Base-by-base conservation (phyloP, 805 yeast species). In the Cyberlindnera petersonii region DNA sequence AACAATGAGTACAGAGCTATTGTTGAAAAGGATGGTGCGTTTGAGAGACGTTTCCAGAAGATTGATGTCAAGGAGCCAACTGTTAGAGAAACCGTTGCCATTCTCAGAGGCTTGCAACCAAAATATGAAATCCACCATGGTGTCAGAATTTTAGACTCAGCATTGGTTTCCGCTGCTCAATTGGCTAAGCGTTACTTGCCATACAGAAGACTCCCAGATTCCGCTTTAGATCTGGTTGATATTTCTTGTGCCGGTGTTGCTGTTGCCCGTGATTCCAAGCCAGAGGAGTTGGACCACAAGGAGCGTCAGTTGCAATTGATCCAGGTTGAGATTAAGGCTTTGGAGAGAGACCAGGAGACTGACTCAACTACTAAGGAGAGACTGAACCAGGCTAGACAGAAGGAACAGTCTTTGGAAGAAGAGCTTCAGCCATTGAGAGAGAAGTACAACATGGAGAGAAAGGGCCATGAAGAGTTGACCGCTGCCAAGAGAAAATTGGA, bases 41-140 rank as follows among this genome's bases (percentile, higher is more conserved):
- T 93, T 61, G 98, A 91, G 65, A 85, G 98, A 74, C 79, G 98
- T 63, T 93, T 93, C 77, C 98, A 93, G 67, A 87, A 88, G 61
- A 86, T 93, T 54, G 97, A 91, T 58, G 98, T 93, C 24, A 85
- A 84, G 34, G 98, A 94, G 56, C 93, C 98, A 42, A 83, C 95
- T 0, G 75, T 86, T 24, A 77, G 84, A 52, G 97, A 93, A 65
- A 88, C 98, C 0, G 86, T 91, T 35, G 98, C 98, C 8, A 91
- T 93, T 43, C 75, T 93, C 52, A 84, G 98, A 74, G 98, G 98
- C 45, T 72, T 91, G 56, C 97, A 91, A 64, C 89, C 83, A 62
- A 86, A 83, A 60, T 91, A 91, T 65, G 98, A 91, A 66, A 83
- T 91, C 46, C 98, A 91, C 61, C 98, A 91, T 59, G 98, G 98